These are phyloP conservation scores for Eimeria falciformis DNA, from an alignment of 169 alveolate species.

Conservation along the genomic window DNA sequence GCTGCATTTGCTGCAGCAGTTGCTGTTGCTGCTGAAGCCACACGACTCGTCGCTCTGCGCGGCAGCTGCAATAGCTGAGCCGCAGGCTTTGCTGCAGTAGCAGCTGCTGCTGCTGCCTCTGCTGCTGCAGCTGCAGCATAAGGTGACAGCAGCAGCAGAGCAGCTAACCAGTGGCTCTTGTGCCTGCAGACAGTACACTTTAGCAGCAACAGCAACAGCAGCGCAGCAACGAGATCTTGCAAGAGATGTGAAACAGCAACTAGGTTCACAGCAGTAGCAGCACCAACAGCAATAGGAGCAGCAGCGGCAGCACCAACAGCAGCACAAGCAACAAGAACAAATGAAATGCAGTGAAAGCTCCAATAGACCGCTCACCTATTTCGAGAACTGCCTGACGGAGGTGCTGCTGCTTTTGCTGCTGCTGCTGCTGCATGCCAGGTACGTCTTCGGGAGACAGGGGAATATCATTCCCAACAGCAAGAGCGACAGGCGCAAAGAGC, in stretches of 20 bases:
- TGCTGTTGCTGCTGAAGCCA: conserved; percentile 15
- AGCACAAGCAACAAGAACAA: neutral
- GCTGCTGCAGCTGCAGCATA: neutral
- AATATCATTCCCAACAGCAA: too few species aligned
- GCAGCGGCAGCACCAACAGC: neutral
- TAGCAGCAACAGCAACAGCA: neutral
- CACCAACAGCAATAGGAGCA: neutral
- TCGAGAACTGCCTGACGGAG: neutral
- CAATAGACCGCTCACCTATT: neutral
- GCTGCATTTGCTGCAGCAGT: conserved; percentile 11
- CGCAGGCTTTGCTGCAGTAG: neutral
- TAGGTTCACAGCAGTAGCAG: neutral
- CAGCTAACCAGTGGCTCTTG: neutral
- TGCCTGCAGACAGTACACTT: neutral
- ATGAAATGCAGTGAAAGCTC: too few species aligned
- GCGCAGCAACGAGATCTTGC: neutral
- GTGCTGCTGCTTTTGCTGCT: neutral
- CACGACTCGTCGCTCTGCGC: neutral
- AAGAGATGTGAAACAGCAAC: neutral
- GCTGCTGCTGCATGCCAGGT: neutral
- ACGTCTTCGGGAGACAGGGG: too few species aligned
- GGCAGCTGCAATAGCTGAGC: neutral
- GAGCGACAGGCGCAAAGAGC: neutral
- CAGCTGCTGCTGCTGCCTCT: conserved; percentile 12
- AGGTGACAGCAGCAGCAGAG: conserved; percentile 4